These are phyloP conservation scores for Neonectria faginata DNA, from an alignment of 2,329 filamentous ascomycete genomes.

Conservation along the genomic window DNA sequence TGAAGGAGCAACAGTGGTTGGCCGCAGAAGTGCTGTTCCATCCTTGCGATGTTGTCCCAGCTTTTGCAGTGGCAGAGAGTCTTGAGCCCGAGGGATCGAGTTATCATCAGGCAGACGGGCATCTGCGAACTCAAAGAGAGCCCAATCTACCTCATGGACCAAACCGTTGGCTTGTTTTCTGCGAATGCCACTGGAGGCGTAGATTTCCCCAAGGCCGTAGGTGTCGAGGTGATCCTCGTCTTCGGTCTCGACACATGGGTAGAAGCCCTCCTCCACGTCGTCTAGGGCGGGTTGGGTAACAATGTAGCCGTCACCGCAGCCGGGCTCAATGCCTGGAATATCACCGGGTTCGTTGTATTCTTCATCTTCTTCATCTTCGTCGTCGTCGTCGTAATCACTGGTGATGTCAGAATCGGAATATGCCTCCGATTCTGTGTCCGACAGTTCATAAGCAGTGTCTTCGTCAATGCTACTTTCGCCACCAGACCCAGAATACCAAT, in stretches of 20 bases:
- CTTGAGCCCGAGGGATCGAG: slow-evolving; percentile 63
- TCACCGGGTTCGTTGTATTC: slow-evolving; percentile 75
- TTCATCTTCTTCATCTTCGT: slow-evolving; percentile 66
- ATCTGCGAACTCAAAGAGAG: slow-evolving; percentile 82
- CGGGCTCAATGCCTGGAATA: slow-evolving; percentile 80
- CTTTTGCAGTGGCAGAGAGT: slow-evolving; percentile 26
- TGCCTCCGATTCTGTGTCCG: slow-evolving; percentile 69
- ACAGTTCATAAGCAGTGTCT: slow-evolving; percentile 71
- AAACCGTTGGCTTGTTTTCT: slow-evolving; percentile 78
- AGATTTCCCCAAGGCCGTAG: slow-evolving; percentile 83
- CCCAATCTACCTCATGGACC: slow-evolving; percentile 95
- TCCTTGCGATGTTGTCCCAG: slow-evolving; percentile 25
- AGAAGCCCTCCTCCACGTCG: slow-evolving; percentile 85
- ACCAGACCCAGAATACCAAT: slow-evolving; percentile 58
- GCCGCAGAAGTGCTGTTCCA: slow-evolving; percentile 57
- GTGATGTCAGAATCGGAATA: slow-evolving; percentile 64
- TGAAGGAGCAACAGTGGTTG: slow-evolving; percentile 69
- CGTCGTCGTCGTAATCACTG: slow-evolving; percentile 64
- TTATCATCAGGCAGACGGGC: slow-evolving; percentile 80
- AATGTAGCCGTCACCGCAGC: slow-evolving; percentile 80
- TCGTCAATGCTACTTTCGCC: slow-evolving; percentile 61
- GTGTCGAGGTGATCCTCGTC: slow-evolving; percentile 87
- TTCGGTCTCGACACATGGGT: slow-evolving; percentile 75
- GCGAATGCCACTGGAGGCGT: slow-evolving; percentile 90
- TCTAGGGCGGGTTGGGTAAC: slow-evolving; percentile 94